phyloP scores from a whole-genome alignment of 371 early-diverging fungal genomes.

The Gilbertella persicaria region DNA sequence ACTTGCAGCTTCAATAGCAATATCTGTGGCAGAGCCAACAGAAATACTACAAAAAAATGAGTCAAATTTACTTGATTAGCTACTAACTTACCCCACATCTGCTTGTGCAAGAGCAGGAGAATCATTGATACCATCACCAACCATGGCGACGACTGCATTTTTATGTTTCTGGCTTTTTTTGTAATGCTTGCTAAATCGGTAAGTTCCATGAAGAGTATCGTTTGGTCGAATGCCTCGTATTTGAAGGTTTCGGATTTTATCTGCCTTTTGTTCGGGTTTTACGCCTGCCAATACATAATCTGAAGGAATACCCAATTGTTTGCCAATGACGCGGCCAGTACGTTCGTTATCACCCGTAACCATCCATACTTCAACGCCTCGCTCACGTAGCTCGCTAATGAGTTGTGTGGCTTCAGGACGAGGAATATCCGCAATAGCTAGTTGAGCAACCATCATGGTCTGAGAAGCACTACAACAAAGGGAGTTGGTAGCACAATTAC shows the following conservation, averaged over 20 bases:
- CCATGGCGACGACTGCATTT: conserved; percentile 80
- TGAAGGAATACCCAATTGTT: conserved; percentile 58
- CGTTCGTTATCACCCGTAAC: conserved; percentile 69
- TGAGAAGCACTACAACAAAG: conserved; percentile 39
- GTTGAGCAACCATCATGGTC: conserved; percentile 52
- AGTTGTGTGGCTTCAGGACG: conserved; percentile 56
- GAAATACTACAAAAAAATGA: conserved; percentile 32
- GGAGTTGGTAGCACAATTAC: conserved; percentile 45
- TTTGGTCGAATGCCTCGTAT: conserved; percentile 25
- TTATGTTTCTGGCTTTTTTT: conserved; percentile 42
- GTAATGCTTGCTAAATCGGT: conserved; percentile 44
- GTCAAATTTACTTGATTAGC: not conserved
- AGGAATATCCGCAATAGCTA: conserved; percentile 60
- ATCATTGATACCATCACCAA: conserved; percentile 98
- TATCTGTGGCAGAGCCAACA: conserved; percentile 80
- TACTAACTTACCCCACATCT: conserved; percentile 66
- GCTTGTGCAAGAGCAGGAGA: conserved; percentile 88
- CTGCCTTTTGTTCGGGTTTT: conserved; percentile 68
- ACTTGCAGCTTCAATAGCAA: conserved; percentile 80
- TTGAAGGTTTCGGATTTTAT: conserved; percentile 64
- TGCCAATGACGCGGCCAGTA: conserved; percentile 62
- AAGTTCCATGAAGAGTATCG: not conserved
- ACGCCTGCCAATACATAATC: conserved; percentile 58
- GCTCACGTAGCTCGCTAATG: conserved; percentile 41
- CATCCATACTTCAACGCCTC: conserved; percentile 71